phyloP scores from a whole-genome alignment of 2,329 filamentous ascomycete species.

The Fusarium torreyae region DNA sequence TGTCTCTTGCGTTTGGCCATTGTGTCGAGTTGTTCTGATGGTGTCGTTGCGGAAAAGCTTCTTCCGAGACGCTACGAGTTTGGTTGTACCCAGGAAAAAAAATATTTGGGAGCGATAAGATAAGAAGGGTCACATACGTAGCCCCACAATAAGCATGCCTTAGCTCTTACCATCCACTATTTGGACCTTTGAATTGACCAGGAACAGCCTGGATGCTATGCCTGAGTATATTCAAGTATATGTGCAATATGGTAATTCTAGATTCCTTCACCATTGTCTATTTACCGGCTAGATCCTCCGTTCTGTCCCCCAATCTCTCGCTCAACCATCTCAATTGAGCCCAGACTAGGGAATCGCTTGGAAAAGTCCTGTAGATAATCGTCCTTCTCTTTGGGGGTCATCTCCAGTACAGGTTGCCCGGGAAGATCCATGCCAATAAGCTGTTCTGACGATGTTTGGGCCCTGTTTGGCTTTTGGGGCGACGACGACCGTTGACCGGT shows the following conservation, averaged over 20 bases:
- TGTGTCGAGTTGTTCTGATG: constrained; percentile 33
- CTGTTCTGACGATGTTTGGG: constrained; percentile 52
- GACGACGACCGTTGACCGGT: constrained; percentile 62
- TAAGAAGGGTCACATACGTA: constrained; percentile 50
- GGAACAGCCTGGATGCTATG: constrained; percentile 34
- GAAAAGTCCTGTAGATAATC: constrained; percentile 81
- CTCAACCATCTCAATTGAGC: constrained; percentile 90
- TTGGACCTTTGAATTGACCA: constrained; percentile 4
- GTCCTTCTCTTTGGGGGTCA: constrained; percentile 71
- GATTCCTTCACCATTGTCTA: constrained; percentile 21
- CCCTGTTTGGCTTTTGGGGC: constrained; percentile 59
- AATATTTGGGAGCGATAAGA: constrained; percentile 53
- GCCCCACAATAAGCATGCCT: constrained; percentile 36
- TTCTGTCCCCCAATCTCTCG: constrained; percentile 63
- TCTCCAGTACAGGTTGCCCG: constrained; percentile 66
- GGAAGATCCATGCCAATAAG: constrained; percentile 64
- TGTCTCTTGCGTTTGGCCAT: constrained; percentile 69
- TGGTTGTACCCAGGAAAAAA: constrained; percentile 47
- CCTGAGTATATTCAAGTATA: constrained; percentile 49
- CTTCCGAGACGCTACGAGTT: constrained; percentile 15
- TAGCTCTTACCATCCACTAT: constrained; percentile 5
- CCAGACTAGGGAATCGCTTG: constrained; percentile 88
- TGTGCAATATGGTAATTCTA: constrained; percentile 36
- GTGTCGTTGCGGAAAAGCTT: constrained; percentile 19
- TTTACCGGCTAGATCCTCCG: constrained; percentile 52